These are phyloP conservation scores for Bruguiera parviflora DNA, from an alignment of 345 rosid genomes.

Conservation along the genomic window DNA sequence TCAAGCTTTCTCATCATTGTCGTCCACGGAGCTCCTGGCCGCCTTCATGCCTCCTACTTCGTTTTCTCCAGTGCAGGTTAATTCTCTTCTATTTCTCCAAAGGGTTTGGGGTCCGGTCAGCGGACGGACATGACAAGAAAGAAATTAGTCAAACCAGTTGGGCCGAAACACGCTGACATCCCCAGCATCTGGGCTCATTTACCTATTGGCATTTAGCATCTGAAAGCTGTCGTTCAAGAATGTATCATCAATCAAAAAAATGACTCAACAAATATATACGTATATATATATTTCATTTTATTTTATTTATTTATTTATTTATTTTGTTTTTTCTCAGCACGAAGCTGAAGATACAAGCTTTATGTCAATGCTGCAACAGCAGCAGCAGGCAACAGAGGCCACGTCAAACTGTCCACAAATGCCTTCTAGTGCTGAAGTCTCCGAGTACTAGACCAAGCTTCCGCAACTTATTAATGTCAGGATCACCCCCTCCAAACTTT, in stretches of 20 bases:
- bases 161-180: too few species aligned
- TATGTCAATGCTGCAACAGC: constrained; percentile 21
- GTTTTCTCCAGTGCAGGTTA: constrained; percentile 23
- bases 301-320: too few species aligned
- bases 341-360: constrained; percentile 26
- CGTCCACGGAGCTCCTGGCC: constrained; percentile 33
- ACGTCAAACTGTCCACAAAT: constrained; percentile 23
- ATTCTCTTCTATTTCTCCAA: neutral
- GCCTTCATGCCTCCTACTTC: constrained; percentile 38
- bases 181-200: too few species aligned
- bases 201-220: too few species aligned
- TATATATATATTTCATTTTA: too few species aligned
- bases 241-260: neutral
- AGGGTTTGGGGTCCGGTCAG: neutral
- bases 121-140: neutral
- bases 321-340: neutral
- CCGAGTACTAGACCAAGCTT: constrained; percentile 15
- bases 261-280: neutral
- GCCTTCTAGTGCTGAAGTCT: constrained; percentile 24
- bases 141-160: neutral
- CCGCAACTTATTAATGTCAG: constrained; percentile 3
- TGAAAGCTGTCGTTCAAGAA: neutral
- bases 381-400: constrained; percentile 18
- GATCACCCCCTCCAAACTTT: neutral
- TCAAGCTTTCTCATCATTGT: constrained; percentile 29